Evolutionary conservation across 768 basidiomycete species (phyloP), one percentile per base, ranked within the genome.

Genomic region (Tulasnella sp.): DNA sequence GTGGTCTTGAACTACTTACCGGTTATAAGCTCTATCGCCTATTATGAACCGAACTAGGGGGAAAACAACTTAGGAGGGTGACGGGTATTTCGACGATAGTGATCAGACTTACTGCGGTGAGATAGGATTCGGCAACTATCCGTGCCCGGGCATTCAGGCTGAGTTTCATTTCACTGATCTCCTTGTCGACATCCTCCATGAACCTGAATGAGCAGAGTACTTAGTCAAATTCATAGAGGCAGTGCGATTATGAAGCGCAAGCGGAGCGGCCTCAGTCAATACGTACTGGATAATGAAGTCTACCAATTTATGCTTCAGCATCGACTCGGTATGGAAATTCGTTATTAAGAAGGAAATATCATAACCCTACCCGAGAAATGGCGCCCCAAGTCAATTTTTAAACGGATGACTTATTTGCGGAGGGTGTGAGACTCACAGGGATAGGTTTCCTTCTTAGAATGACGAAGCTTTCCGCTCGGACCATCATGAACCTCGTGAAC

Each of bases 221-320:
- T 74, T 39, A 72, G 71, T 80, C 76, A 74, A 31, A 83, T 79
- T 75, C 83, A 81, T 75, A 21, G 6, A 74, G 79, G 73, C 16
- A 18, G 44, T 10, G 10, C 39, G 39, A 40, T 40, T 27, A 48
- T 5, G 27, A 18, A 44, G 44, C 3, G 3, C 10, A 16, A 44
- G 44, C 14, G 3, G 44, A 18, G 16, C 16, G 12, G 44, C 3
- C 19, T 44, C 14, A 18, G 44, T 44, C 44, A 44, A 18, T 16
- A 87, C 92, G 73, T 81, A 97, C 95, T 99, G 96, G 82, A 99
- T 98, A 87, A 99, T 98, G 86, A 99, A 99, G 87, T 99, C 98
- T 46, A 99, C 98, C 76, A 99, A 93, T 88, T 99, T 99, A 87
- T 99, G 98, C 87, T 99, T 99, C 82, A 99, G 88, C 98, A 99